Conservation (phyloP, 2,329 filamentous ascomycete species). For the Gliomastix tumulicola region DNA sequence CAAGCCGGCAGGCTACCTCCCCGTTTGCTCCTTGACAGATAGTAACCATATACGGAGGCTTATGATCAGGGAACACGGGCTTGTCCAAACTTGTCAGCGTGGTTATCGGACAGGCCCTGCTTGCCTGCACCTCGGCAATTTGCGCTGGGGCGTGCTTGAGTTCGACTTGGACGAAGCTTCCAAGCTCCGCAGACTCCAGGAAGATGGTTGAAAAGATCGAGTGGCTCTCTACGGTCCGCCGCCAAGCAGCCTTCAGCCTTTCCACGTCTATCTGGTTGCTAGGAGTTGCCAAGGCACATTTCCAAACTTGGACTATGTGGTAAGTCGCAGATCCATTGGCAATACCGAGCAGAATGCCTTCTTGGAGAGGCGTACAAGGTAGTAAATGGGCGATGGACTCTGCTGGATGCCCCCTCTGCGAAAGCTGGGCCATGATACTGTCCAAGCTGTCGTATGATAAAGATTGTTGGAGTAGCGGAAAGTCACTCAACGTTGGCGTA, state of each 20-base stretch:
- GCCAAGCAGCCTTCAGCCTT: conserved; percentile 11
- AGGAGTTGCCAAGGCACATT: conserved; percentile 11
- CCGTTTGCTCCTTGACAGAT: neutral
- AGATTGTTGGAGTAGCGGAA: conserved; percentile 8
- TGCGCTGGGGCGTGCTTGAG: conserved; percentile 3
- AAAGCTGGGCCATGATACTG: conserved; percentile 1
- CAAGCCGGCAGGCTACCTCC: neutral
- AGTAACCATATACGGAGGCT: neutral
- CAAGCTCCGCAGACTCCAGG: conserved; percentile 26
- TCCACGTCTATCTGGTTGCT: conserved; percentile 1
- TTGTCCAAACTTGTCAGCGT: neutral
- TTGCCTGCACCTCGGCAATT: neutral
- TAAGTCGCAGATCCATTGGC: conserved; percentile 9
- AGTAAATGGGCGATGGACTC: conserved; percentile 9
- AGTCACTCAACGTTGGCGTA: conserved; percentile 4
- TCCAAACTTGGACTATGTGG: conserved; percentile 9
- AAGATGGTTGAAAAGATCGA: conserved; percentile 14
- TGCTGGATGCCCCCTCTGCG: neutral
- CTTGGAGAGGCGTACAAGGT: conserved; percentile 12
- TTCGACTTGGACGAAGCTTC: conserved; percentile 3
- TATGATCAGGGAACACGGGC: neutral
- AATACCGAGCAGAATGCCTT: conserved; percentile 23
- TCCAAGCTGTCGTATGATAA: conserved; percentile 1
- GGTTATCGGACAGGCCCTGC: conserved; percentile 4
- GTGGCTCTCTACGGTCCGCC: conserved; percentile 8